Conservation (phyloP, 495 filamentous ascomycete genomes). For the Trichoderma virens region DNA sequence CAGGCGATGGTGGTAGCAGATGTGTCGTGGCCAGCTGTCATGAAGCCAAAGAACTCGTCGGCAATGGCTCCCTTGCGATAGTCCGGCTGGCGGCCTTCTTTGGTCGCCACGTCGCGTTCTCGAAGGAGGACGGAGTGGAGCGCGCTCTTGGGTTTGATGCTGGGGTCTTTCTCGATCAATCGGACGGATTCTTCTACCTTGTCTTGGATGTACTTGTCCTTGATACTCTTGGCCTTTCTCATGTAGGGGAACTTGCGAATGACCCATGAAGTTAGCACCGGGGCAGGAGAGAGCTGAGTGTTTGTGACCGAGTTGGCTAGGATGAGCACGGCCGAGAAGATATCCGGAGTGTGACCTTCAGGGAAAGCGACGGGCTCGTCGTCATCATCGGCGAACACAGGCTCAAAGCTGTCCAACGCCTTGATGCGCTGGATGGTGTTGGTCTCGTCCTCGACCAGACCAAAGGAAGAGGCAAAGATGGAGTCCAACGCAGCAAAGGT, state of each 20-base stretch:
- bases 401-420: neutral
- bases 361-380: constrained; percentile 1
- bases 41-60: constrained; percentile 28
- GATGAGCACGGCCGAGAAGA: neutral
- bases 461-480: constrained; percentile 23
- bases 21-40: constrained; percentile 27
- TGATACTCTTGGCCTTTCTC: constrained; percentile 1
- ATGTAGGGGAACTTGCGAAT: neutral
- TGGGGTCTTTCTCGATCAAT: neutral
- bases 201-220: constrained; percentile 15
- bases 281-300: constrained; percentile 4
- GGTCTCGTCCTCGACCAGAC: constrained; percentile 12
- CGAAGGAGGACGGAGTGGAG: constrained; percentile 32
- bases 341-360: neutral
- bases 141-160: constrained; percentile 19
- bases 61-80: constrained; percentile 20
- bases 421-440: constrained; percentile 1
- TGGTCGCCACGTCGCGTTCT: constrained; percentile 24
- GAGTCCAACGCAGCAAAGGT: constrained; percentile 22
- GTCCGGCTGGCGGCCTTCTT: constrained; percentile 22
- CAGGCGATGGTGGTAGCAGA: constrained; percentile 20
- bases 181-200: constrained; percentile 17
- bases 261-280: neutral
- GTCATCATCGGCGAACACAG: neutral
- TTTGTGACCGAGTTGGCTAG: constrained; percentile 1